Base-by-base conservation (phyloP, 2,329 filamentous ascomycete species). In the Aspergillus vadensis region DNA sequence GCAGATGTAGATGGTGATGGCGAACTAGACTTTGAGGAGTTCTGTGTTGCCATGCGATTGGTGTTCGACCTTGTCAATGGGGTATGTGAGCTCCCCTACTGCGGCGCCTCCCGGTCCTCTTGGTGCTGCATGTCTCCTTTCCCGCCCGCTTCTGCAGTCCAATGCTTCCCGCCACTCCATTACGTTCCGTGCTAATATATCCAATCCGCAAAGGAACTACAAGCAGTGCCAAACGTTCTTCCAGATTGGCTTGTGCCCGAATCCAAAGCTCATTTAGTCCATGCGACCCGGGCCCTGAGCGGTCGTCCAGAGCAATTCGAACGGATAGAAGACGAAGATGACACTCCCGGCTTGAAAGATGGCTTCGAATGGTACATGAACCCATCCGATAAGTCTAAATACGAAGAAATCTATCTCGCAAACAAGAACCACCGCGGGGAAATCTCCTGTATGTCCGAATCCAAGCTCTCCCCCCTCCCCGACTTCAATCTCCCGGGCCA, bases 311-410 rank as follows among this genome's bases (percentile, higher is more conserved):
- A 90, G 55, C 87, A 90, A 68, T 97, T 98, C 75, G 93, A 97
- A 77, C 85, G 87, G 63, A 87, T 96, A 61, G 90, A 92, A 57
- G 91, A 83, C 50, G 84, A 96, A 62, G 86, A 89, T 65, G 93
- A 97, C 68, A 87, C 88, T 4, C 86, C 88, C 1, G 92, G 92
- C 0, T 82, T 99, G 64, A 96, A 96, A 76, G 92, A 97, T 77
- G 94, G 94, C 12, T 99, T 99, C 77, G 95, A 99, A 76, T 99
- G 95, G 95, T 99, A 99, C 81, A 99, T 99, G 92, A 92, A 88
- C 62, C 95, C 95, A 0, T 79, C 82, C 30, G 93, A 99, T 79
- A 96, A 96, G 79, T 75, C 86, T 65, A 98, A 97, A 78, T 99
- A 99, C 80, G 92, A 97, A 78, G 91, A 94, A 70, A 99, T 99